Evolutionary conservation across 768 basidiomycete genomes (phyloP).

Genomic region (Botryobasidium botryosum): DNA sequence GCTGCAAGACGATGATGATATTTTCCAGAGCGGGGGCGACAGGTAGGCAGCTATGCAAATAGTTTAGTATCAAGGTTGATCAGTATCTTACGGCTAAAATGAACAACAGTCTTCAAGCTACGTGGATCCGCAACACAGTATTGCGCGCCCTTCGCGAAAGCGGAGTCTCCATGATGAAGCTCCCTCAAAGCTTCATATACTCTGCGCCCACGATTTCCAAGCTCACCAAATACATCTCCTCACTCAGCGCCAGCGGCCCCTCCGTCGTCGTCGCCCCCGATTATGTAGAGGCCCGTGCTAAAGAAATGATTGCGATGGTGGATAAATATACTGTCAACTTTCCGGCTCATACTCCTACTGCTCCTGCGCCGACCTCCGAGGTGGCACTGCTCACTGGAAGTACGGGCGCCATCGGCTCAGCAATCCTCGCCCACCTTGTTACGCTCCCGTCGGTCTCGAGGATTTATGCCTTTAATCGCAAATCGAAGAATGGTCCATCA

Average conservation of each 20-base stretch:
- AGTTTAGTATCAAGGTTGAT: too few species aligned
- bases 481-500: not conserved
- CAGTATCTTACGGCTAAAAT: too few species aligned
- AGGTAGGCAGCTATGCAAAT: constrained; percentile 7
- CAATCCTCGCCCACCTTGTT: constrained; percentile 6
- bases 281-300: too few species aligned
- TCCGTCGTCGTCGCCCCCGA: too few species aligned
- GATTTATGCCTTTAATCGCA: constrained; percentile 8
- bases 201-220: constrained; percentile 3
- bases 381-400: constrained; percentile 7
- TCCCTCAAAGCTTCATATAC: constrained; percentile 17
- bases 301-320: too few species aligned
- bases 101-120: constrained; percentile 27
- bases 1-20: constrained; percentile 21
- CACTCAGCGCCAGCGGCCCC: too few species aligned
- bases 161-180: too few species aligned
- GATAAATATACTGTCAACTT: constrained; percentile 4
- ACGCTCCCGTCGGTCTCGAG: not conserved
- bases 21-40: constrained; percentile 27
- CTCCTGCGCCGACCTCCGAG: constrained; percentile 1
- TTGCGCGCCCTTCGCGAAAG: too few species aligned
- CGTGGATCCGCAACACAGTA: constrained; percentile 28
- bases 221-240: not conserved
- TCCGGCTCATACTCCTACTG: constrained; percentile 3
- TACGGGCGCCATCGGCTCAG: constrained; percentile 7